Percentiles rank a stretch among this genome's conserved stretches.
These are phyloP conservation scores for Mortierella sp. DNA, from an alignment of 371 early-diverging fungal species.

Conservation along the genomic window DNA sequence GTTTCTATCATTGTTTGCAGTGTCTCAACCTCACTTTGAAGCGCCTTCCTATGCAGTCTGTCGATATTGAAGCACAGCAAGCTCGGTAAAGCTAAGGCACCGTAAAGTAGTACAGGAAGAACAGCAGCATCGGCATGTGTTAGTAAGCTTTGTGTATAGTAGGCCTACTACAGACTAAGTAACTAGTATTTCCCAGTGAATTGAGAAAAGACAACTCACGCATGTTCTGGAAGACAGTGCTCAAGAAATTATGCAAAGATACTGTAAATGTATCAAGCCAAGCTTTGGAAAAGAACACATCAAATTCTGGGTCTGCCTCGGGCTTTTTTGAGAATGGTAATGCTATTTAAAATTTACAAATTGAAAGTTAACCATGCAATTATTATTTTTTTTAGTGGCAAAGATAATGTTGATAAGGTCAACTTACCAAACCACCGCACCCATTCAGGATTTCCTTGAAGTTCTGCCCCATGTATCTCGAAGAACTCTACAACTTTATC, in stretches of 20 bases:
- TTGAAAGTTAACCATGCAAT: neutral
- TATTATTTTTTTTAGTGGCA: neutral
- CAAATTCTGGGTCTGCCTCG: slow-evolving; percentile 71
- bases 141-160: neutral
- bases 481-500: slow-evolving; percentile 75
- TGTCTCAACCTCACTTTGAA: slow-evolving; percentile 69
- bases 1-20: slow-evolving; percentile 66
- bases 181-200: too few relatives aligned
- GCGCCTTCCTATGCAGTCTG: slow-evolving; percentile 65
- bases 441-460: slow-evolving; percentile 74
- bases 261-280: slow-evolving; percentile 76
- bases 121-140: neutral
- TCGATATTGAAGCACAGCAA: slow-evolving; percentile 72
- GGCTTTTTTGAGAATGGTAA: slow-evolving; percentile 76
- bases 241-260: slow-evolving; percentile 75
- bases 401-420: neutral
- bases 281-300: slow-evolving; percentile 73
- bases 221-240: slow-evolving; percentile 77
- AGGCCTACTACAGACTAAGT: neutral
- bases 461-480: slow-evolving; percentile 70
- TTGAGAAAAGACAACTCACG: slow-evolving; percentile 58
- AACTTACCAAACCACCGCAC: slow-evolving; percentile 74
- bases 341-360: slow-evolving; percentile 50
- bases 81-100: slow-evolving; percentile 75
- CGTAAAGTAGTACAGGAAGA: neutral